These are phyloP conservation scores for Aspergillus viridinutans DNA, from an alignment of 2,329 filamentous ascomycete genomes.

Conservation along the genomic window DNA sequence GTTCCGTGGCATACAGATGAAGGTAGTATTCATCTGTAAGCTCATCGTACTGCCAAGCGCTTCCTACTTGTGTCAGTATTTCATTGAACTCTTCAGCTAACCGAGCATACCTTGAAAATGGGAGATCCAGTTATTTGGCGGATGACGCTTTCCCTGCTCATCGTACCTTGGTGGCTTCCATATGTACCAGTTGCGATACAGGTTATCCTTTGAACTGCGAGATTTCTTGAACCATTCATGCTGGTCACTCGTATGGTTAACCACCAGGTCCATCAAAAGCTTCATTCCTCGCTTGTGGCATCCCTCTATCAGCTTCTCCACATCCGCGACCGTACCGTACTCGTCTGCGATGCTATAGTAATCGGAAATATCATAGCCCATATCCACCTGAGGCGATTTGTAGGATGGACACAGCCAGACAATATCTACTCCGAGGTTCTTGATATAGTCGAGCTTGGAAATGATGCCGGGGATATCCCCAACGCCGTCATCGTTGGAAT, in stretches of 20 bases:
- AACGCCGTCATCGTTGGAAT: constrained; percentile 51
- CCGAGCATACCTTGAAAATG: constrained; percentile 32
- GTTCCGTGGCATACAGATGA: constrained; percentile 68
- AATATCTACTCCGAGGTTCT: constrained; percentile 58
- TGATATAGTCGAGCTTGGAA: constrained; percentile 61
- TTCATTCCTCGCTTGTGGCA: constrained; percentile 63
- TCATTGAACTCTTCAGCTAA: not conserved
- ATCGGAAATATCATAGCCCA: constrained; percentile 54
- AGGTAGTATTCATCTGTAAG: constrained; percentile 72
- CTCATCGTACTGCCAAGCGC: constrained; percentile 60
- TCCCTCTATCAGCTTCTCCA: constrained; percentile 58
- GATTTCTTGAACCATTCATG: constrained; percentile 69
- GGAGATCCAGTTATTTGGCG: constrained; percentile 70
- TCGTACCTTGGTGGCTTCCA: constrained; percentile 49
- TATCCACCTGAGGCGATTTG: constrained; percentile 52
- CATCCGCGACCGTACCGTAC: constrained; percentile 64
- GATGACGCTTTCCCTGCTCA: constrained; percentile 56
- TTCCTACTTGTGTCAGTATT: constrained; percentile 21
- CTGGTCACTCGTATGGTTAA: constrained; percentile 72
- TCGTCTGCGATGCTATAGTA: constrained; percentile 62
- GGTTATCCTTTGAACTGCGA: constrained; percentile 55
- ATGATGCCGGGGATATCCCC: constrained; percentile 64
- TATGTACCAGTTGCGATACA: constrained; percentile 68
- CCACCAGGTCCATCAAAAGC: constrained; percentile 69
- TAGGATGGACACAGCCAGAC: constrained; percentile 53